Base-by-base conservation (phyloP, 2,329 filamentous ascomycete genomes). In the Elsinoe fawcettii region DNA sequence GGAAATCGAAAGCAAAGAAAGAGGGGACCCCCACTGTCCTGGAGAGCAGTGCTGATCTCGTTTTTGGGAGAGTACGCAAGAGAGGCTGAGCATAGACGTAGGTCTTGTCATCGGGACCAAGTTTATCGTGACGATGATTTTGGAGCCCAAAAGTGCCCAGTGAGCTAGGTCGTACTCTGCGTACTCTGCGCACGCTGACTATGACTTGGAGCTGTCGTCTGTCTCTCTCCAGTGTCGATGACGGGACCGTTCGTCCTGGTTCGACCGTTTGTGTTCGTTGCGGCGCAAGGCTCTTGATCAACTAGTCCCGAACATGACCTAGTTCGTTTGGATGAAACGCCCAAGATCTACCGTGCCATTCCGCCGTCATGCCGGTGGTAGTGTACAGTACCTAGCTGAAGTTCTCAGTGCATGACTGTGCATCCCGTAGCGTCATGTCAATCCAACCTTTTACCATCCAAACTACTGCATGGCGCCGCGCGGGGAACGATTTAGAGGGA, bases 101-200 rank as follows among this genome's bases (percentile, higher is more conserved):
- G 30, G 30, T 53, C 49, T 53, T 53, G 49, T 53, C 49, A 53
- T 53, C 49, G 49, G 16, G 25, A 49, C 44, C 41, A 44, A 44
- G 41, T 20, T 44, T 20, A 44, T 5, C 22, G 22, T 18, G 41
- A 11, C n/a, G 41, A 44, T 16, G n/a, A n/a, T 20, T 18, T 22
- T 44, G 41, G 27, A 30, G 27, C 27, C 27, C 27, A 44, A 20
- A 12, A 16, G 3, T 25, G 41, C 41, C 41, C 41, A 44, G 41
- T 22, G 3, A 6, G 3, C 14, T 12, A 7, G 14, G 41, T 9
- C 41, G n/a, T n/a, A n/a, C n/a, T n/a, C n/a, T n/a, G n/a, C n/a
- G n/a, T n/a, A n/a, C n/a, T n/a, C n/a, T n/a, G n/a, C n/a, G n/a
- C n/a, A n/a, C n/a, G n/a, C n/a, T n/a, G n/a, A n/a, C n/a, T n/a